phyloP scores from a whole-genome alignment of 495 filamentous ascomycete genomes.

The Neurospora pannonica region DNA sequence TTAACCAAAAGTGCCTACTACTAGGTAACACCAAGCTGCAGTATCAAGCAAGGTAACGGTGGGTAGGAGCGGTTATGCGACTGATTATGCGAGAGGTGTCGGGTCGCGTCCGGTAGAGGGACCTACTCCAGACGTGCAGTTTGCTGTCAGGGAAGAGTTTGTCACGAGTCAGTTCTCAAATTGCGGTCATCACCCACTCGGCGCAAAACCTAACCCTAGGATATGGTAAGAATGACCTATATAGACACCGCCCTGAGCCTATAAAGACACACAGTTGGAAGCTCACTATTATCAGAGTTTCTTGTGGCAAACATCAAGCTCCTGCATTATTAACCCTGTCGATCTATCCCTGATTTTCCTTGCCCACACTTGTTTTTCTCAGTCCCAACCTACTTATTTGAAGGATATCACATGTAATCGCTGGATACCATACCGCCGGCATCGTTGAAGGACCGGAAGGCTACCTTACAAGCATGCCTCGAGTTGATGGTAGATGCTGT shows the following conservation, averaged over 20 bases:
- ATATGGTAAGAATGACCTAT: neutral
- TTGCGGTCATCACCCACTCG: neutral
- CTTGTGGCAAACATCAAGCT: neutral
- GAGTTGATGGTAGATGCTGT: neutral
- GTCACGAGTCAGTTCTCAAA: neutral
- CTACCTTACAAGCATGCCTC: neutral
- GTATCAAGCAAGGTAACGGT: neutral
- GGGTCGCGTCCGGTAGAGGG: neutral
- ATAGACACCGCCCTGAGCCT: neutral
- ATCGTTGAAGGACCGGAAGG: neutral
- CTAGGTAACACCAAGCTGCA: neutral
- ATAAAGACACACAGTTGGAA: neutral
- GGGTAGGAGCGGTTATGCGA: neutral
- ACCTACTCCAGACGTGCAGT: neutral
- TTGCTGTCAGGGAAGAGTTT: neutral
- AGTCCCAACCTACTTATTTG: neutral
- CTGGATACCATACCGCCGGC: neutral
- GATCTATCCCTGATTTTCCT: neutral
- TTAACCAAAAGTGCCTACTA: neutral
- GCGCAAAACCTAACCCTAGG: neutral
- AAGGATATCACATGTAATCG: too few relatives aligned
- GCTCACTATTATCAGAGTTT: neutral
- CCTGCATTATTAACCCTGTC: neutral
- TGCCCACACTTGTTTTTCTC: neutral
- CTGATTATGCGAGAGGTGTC: neutral